Base-by-base conservation (phyloP, 1,284 basidiomycete species). In the Xerocomus nothofagi region DNA sequence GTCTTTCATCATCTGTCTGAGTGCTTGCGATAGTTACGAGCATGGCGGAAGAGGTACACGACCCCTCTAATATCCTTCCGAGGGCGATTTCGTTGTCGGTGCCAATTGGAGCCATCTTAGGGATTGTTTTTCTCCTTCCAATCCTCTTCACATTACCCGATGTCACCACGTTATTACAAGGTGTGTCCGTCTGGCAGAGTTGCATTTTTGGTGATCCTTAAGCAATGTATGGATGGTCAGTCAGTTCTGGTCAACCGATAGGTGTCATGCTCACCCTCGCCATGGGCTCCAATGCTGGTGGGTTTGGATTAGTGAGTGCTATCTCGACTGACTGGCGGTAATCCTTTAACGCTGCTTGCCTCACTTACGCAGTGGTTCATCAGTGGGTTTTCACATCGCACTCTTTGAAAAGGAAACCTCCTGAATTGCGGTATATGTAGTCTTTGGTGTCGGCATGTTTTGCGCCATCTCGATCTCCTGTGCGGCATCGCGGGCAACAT, bases 91-190 rank as follows among this genome's bases (percentile, higher is more conserved):
- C 80, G 3, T 74, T 77, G 50, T 81, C 84, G 0, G 75, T 88
- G 24, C 77, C 81, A 3, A 84, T 88, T 38, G 84, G 86, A 2
- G 71, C 81, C 1, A 53, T 77, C 5, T 72, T 71, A 2, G 81
- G 82, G 0, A 72, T 85, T n/a, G 49, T 84, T 17, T 86, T 86
- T 63, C 70, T 88, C 32, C 73, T 88, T 44, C 80, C 81, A 1
- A 77, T 90, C n/a, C 67, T 86, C 18, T 90, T 89, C 59, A 82
- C 81, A 32, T 69, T 87, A 27, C 79, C 75, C 9, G 81, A 88
- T 58, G 73, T 84, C 36, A 56, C 69, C 14, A 73, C 67, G 3
- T 72, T 88, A 26, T 72, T 85, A 39, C 66, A 72, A 48, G 78
- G 79, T 80, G 57, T 57, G 47, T 40, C 18, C 8, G 6, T 15